phyloP scores from a whole-genome alignment of 257 asterid genomes.

The Handroanthus guayacan region DNA sequence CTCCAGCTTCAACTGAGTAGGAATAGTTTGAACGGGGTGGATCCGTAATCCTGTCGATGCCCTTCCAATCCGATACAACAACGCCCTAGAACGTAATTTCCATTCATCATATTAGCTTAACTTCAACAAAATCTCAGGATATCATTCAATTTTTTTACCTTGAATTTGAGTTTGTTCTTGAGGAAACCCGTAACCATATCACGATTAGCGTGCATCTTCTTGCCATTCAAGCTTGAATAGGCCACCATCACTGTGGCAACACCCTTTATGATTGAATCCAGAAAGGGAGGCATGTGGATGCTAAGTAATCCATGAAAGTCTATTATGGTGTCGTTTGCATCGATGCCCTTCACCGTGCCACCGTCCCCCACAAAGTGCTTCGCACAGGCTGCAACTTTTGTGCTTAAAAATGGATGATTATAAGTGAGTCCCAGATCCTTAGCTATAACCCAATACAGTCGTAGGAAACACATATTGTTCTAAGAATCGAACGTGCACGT shows the following conservation, averaged over 20 bases:
- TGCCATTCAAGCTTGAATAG: slow-evolving; percentile 78
- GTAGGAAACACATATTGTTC: no score
- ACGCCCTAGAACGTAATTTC: slow-evolving; percentile 53
- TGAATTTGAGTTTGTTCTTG: slow-evolving; percentile 66
- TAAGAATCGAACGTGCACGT: no score
- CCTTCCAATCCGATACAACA: slow-evolving; percentile 65
- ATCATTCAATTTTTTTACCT: slow-evolving; percentile 39
- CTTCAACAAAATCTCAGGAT: neutral
- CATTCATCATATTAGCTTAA: neutral
- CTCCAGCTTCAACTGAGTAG: slow-evolving; percentile 51
- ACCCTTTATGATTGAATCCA: slow-evolving; percentile 67
- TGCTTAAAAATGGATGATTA: slow-evolving; percentile 41
- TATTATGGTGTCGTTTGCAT: slow-evolving; percentile 62
- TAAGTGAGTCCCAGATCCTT: neutral
- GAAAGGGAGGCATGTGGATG: slow-evolving; percentile 79
- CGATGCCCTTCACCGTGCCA: slow-evolving; percentile 68
- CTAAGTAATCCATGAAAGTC: slow-evolving; percentile 49
- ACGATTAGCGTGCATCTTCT: slow-evolving; percentile 70
- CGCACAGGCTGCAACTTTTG: slow-evolving; percentile 78
- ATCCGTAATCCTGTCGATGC: slow-evolving; percentile 57
- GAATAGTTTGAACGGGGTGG: slow-evolving; percentile 65
- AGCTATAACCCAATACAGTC: no score
- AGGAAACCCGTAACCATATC: slow-evolving; percentile 71
- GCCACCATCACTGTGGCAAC: slow-evolving; percentile 77
- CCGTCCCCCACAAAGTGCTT: slow-evolving; percentile 86